phyloP scores from a whole-genome alignment of 176 grass and related monocot genomes.

The Cymbopogon citratus region DNA sequence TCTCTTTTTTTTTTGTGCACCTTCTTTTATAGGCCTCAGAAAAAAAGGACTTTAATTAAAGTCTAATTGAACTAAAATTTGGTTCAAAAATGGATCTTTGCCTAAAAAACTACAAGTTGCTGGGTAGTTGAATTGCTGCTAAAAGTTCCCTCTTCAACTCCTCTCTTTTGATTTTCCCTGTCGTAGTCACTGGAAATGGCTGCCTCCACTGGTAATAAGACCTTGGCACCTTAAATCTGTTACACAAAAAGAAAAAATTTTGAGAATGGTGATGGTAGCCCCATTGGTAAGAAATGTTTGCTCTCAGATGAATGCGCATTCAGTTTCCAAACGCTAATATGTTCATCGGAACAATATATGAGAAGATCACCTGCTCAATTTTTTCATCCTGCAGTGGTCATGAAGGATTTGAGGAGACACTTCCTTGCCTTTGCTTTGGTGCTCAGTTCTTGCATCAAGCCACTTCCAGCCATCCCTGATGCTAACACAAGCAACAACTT shows the following conservation, averaged over 20 bases:
- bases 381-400: conserved; percentile 46
- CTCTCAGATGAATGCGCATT: background rate
- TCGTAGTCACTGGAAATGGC: conserved; percentile 69
- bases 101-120: conserved; percentile 46
- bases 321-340: background rate
- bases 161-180: conserved; percentile 85
- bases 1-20: no score
- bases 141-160: conserved; percentile 55
- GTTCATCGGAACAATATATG: background rate
- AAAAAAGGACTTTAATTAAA: no score
- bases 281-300: background rate
- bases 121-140: conserved; percentile 39
- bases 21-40: no score
- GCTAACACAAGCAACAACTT: conserved; percentile 65
- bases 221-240: conserved; percentile 85
- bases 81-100: background rate
- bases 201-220: conserved; percentile 49
- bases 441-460: conserved; percentile 30
- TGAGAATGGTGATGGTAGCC: background rate
- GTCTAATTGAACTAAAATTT: no score
- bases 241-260: background rate
- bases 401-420: conserved; percentile 51
- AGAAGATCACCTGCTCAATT: conserved; percentile 60
- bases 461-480: conserved; percentile 70
- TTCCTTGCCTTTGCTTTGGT: conserved; percentile 25